These are phyloP conservation scores for Deakozyma indianensis DNA, from an alignment of 805 yeast species.

Conservation along the genomic window DNA sequence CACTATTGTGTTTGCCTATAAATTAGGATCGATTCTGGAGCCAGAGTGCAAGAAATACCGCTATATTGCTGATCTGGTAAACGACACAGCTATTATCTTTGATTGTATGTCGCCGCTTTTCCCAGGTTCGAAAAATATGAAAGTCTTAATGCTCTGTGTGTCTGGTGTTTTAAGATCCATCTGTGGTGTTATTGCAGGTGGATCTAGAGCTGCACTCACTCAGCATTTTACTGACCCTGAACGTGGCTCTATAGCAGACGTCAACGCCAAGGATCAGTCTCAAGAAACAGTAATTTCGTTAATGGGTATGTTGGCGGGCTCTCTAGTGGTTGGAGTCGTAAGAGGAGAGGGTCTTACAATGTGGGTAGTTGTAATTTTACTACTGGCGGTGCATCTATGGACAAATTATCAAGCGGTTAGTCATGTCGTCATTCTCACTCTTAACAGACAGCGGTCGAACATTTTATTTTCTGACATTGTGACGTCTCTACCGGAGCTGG, in stretches of 20 bases:
- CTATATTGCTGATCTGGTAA: slow-evolving; percentile 21
- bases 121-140: slow-evolving; percentile 9
- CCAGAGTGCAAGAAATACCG: slow-evolving; percentile 24
- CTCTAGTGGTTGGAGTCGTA: slow-evolving; percentile 17
- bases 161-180: slow-evolving; percentile 21
- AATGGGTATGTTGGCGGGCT: slow-evolving; percentile 23
- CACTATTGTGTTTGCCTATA: slow-evolving; percentile 24
- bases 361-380: slow-evolving; percentile 15
- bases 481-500: background rate
- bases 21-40: slow-evolving; percentile 19
- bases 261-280: slow-evolving; percentile 23
- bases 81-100: slow-evolving; percentile 20
- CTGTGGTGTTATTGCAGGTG: slow-evolving; percentile 25
- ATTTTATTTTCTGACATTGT: slow-evolving; percentile 12
- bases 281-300: slow-evolving; percentile 24
- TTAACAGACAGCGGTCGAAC: slow-evolving; percentile 22
- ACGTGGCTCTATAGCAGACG: slow-evolving; percentile 22
- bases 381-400: slow-evolving; percentile 18
- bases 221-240: slow-evolving; percentile 23
- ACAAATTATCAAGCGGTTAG: slow-evolving; percentile 23
- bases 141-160: slow-evolving; percentile 16
- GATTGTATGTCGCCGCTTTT: slow-evolving; percentile 22
- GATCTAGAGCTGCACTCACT: slow-evolving; percentile 23
- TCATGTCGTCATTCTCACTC: slow-evolving; percentile 16
- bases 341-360: slow-evolving; percentile 13